A percentile compares a stretch with the other conserved stretches of the same genome.
Evolutionary conservation across 805 yeast genomes (phyloP).

Genomic region (Alloascoidea africana): DNA sequence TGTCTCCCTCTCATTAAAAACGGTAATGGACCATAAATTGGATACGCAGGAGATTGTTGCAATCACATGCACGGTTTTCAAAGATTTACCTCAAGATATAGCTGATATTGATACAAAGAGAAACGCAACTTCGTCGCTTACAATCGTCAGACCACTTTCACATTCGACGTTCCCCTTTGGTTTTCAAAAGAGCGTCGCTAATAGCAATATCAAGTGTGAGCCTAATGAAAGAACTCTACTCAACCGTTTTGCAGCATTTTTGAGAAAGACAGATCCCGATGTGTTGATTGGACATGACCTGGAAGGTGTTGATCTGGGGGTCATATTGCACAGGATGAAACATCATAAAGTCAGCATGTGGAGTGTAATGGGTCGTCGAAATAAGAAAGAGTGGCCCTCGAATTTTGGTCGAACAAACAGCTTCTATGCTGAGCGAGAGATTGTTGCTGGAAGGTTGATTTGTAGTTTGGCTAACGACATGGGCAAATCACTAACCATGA

Average conservation of each 20-base stretch:
- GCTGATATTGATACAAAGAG: slow-evolving; percentile 46
- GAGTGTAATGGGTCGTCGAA: slow-evolving; percentile 73
- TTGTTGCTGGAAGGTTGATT: slow-evolving; percentile 71
- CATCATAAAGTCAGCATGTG: slow-evolving; percentile 63
- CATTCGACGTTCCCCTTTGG: slow-evolving; percentile 57
- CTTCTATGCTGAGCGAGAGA: slow-evolving; percentile 37
- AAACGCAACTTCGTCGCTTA: slow-evolving; percentile 43
- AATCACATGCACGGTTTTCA: slow-evolving; percentile 60
- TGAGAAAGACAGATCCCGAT: slow-evolving; percentile 82
- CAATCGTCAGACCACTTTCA: slow-evolving; percentile 65
- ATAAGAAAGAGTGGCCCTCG: slow-evolving; percentile 62
- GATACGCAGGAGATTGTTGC: slow-evolving; percentile 82
- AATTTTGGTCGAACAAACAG: slow-evolving; percentile 39
- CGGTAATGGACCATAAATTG: slow-evolving; percentile 57
- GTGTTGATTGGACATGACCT: slow-evolving; percentile 77
- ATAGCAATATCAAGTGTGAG: slow-evolving; percentile 33
- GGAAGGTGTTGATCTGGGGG: slow-evolving; percentile 65
- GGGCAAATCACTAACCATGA: slow-evolving; percentile 83
- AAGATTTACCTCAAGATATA: slow-evolving; percentile 57
- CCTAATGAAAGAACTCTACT: slow-evolving; percentile 64
- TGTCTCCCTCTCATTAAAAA: slow-evolving; percentile 65
- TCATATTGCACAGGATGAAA: slow-evolving; percentile 66
- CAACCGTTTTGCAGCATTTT: slow-evolving; percentile 54
- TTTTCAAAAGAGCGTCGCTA: slow-evolving; percentile 34
- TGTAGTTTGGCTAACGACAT: slow-evolving; percentile 91